phyloP scores from a whole-genome alignment of 2,329 filamentous ascomycete species.

The Monilinia fructigena region DNA sequence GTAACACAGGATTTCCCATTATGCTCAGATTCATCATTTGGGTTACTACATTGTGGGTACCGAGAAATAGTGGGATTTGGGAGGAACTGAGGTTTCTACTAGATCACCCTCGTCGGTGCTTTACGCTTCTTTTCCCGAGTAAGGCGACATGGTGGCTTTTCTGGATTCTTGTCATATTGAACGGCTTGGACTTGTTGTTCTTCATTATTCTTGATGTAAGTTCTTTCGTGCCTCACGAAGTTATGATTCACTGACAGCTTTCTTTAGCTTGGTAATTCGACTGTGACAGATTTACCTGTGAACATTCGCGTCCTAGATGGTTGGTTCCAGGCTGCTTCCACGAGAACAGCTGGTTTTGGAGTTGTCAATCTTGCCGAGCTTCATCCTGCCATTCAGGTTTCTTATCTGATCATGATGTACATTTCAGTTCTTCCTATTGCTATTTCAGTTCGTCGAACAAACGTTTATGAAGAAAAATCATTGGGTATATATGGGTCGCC shows the following conservation, averaged over 20 bases:
- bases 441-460: conserved; percentile 89
- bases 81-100: conserved; percentile 89
- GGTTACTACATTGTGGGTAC: conserved; percentile 66
- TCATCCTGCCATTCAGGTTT: conserved; percentile 88
- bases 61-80: conserved; percentile 68
- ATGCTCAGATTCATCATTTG: conserved; percentile 95
- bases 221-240: conserved; percentile 29
- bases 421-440: conserved; percentile 96
- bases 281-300: conserved; percentile 65
- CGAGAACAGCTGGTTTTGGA: conserved; percentile 85
- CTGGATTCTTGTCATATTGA: conserved; percentile 76
- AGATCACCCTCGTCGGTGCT: conserved; percentile 93
- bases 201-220: conserved; percentile 88
- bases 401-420: conserved; percentile 99
- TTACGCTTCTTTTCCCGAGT: conserved; percentile 88
- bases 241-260: conserved; percentile 25
- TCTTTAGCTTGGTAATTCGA: conserved; percentile 64
- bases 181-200: conserved; percentile 81
- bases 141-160: conserved; percentile 96
- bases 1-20: conserved; percentile 92
- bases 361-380: conserved; percentile 74
- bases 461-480: conserved; percentile 92
- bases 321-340: conserved; percentile 86
- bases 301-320: conserved; percentile 80
- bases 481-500: conserved; percentile 67